A percentile compares a stretch with the other conserved stretches of the same genome.
phyloP scores from a whole-genome alignment of 2,329 filamentous ascomycete species.

The Cercospora sesami region DNA sequence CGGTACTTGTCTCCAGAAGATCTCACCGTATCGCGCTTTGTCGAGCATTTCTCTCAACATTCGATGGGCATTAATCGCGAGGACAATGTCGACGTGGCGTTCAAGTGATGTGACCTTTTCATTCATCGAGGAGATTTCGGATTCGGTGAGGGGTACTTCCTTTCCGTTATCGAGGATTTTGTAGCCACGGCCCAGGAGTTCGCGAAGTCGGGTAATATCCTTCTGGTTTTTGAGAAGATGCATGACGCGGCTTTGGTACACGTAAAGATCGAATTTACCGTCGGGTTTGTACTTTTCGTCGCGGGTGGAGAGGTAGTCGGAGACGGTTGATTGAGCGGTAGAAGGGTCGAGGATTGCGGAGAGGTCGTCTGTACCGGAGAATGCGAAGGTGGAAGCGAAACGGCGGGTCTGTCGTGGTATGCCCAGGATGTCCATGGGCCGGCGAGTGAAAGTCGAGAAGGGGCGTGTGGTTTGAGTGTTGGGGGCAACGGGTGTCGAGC shows the following conservation, averaged over 20 bases:
- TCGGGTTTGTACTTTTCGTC: constrained; percentile 12
- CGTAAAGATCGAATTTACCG: not conserved
- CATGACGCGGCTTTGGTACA: constrained; percentile 19
- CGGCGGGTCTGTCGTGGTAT: not conserved
- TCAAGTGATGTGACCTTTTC: constrained; percentile 17
- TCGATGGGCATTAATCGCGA: constrained; percentile 30
- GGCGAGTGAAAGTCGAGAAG: constrained; percentile 16
- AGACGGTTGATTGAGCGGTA: constrained; percentile 26
- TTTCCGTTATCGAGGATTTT: not conserved
- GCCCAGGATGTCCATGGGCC: not conserved
- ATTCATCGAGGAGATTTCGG: constrained; percentile 17
- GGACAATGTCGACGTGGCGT: constrained; percentile 24
- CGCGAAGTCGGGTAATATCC: constrained; percentile 10
- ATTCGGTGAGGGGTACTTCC: constrained; percentile 11
- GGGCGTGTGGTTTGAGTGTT: constrained; percentile 7
- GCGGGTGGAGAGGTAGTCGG: constrained; percentile 28
- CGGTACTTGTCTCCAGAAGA: constrained; percentile 22
- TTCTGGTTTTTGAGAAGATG: constrained; percentile 17
- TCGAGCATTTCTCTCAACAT: constrained; percentile 36
- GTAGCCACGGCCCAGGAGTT: constrained; percentile 8
- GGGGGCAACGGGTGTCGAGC: not conserved
- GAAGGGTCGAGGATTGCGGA: constrained; percentile 19
- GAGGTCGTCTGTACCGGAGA: not conserved
- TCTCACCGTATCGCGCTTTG: constrained; percentile 27
- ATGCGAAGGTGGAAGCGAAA: constrained; percentile 5